Base-by-base conservation (phyloP, 2,329 filamentous ascomycete species). In the Venturia nashicola region DNA sequence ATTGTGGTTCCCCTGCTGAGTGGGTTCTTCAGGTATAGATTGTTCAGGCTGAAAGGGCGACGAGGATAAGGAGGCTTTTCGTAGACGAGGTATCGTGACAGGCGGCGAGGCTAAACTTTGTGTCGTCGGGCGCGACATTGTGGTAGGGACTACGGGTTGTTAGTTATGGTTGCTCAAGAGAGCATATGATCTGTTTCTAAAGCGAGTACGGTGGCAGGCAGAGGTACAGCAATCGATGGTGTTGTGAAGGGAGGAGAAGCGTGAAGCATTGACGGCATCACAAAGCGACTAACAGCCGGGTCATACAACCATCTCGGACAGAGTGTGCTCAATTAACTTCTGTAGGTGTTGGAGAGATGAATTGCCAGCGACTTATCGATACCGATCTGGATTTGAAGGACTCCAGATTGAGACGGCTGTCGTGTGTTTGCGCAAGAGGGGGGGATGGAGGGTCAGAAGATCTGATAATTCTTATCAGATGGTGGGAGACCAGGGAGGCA, bases 391-490 rank as follows among this genome's bases (percentile, higher is more conserved):
- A 51, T 27, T 27, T 8, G 20, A 27, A 9, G 18, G 43, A 16
- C 46, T 5, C 20, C 5, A 11, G 14, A 27, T 5, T 6, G 9
- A 27, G 20, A 42, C 8, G 20, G 46, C 12, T 20, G 20, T 14
- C n/a, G 20, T 27, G 20, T 27, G 9, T 20, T 14, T 20, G 5
- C n/a, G 44, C 1, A n/a, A 14, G 20, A 51, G 20, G 44, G 44
- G n/a, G 20, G 46, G 46, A 27, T 4, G n/a, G n/a, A 20, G 20
- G 12, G 20, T 48, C 46, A 18, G 27, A 51, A 51, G 46, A 51
- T 51, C 46, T 51, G 46, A 51, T 51, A 57, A 57, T 8, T 57
- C 27, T 57, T 57, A 57, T 57, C 51, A 57, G 51, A 57, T 57
- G 27, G 51, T 34, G 51, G 32, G 51, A 57, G 27, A 27, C n/a